Evolutionary conservation across 1,284 basidiomycete genomes (phyloP).

Genomic region (Limonomyces culmigenus): DNA sequence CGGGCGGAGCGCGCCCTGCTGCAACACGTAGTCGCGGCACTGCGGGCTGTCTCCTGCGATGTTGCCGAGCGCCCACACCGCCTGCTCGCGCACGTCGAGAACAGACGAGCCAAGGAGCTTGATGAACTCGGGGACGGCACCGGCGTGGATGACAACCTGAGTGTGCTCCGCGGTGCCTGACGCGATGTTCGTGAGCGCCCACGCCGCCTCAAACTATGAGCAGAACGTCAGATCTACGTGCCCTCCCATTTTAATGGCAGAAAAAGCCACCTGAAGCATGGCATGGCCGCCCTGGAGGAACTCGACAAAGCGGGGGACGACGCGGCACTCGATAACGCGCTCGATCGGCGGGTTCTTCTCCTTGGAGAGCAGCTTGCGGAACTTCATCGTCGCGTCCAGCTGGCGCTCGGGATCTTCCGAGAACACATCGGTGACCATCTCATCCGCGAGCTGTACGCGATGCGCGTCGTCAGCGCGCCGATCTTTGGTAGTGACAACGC

Average conservation of each 20-base stretch:
- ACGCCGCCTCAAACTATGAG: slow-evolving; percentile 92
- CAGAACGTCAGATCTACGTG: no score
- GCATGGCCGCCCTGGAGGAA: slow-evolving; percentile 80
- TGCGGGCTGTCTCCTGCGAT: slow-evolving; percentile 92
- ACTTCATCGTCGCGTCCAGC: slow-evolving; percentile 90
- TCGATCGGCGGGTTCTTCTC: slow-evolving; percentile 99
- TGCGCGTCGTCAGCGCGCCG: slow-evolving; percentile 3
- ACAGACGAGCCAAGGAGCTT: slow-evolving; percentile 77
- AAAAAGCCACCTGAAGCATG: slow-evolving; percentile 81
- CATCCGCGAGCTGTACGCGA: slow-evolving; percentile 55
- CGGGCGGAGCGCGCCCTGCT: slow-evolving; percentile 61
- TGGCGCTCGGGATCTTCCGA: slow-evolving; percentile 85
- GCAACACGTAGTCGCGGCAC: slow-evolving; percentile 82
- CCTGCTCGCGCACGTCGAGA: slow-evolving; percentile 89
- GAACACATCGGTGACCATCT: slow-evolving; percentile 91
- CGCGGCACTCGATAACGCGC: slow-evolving; percentile 93
- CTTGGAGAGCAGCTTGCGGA: slow-evolving; percentile 96
- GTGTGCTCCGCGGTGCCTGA: slow-evolving; percentile 98
- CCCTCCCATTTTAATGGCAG: no score
- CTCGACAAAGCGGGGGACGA: slow-evolving; percentile 94
- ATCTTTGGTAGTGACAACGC: no score
- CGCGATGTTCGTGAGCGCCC: slow-evolving; percentile 99
- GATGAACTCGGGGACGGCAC: slow-evolving; percentile 97
- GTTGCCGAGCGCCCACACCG: slow-evolving; percentile 93
- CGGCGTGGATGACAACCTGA: slow-evolving; percentile 90